Evolutionary conservation across 208 protist species (phyloP).

Genomic region (Herpetomonas tarakana): DNA sequence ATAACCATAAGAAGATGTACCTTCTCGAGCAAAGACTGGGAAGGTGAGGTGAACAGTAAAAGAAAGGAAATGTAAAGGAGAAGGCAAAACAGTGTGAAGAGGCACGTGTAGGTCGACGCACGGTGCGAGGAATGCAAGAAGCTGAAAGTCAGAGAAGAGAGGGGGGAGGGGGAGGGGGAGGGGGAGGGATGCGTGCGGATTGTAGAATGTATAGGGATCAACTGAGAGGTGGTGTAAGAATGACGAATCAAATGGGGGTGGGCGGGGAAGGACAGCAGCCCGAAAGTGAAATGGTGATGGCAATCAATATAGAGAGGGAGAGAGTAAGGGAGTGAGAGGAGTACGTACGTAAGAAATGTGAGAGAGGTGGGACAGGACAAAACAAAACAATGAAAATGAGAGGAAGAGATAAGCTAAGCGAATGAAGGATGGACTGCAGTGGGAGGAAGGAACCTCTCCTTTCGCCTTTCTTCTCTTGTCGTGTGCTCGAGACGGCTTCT

Average conservation of each 20-base stretch:
- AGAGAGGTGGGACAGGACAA: too few relatives aligned
- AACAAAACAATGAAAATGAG: too few relatives aligned
- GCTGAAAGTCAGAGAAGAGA: not conserved
- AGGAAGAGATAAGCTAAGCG: too few relatives aligned
- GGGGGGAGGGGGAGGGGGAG: not conserved
- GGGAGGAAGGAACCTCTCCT: not conserved
- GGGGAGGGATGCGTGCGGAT: too few relatives aligned
- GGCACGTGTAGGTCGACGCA: not conserved
- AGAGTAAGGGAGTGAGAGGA: not conserved
- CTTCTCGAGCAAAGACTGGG: not conserved
- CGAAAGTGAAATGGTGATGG: too few relatives aligned
- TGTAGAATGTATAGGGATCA: too few relatives aligned
- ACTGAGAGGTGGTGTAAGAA: too few relatives aligned
- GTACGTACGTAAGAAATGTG: too few relatives aligned
- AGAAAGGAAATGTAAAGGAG: not conserved
- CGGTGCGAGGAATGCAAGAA: not conserved
- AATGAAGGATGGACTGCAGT: too few relatives aligned
- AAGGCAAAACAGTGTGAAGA: not conserved
- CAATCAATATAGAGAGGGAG: not conserved
- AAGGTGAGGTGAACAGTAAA: not conserved
- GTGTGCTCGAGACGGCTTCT: not conserved
- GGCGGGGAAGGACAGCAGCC: too few relatives aligned
- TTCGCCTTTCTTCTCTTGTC: not conserved
- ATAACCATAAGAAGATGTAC: not conserved
- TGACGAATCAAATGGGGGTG: too few relatives aligned